Base-by-base conservation (phyloP, 2,329 filamentous ascomycete genomes). In the Trichoderma koningii region DNA sequence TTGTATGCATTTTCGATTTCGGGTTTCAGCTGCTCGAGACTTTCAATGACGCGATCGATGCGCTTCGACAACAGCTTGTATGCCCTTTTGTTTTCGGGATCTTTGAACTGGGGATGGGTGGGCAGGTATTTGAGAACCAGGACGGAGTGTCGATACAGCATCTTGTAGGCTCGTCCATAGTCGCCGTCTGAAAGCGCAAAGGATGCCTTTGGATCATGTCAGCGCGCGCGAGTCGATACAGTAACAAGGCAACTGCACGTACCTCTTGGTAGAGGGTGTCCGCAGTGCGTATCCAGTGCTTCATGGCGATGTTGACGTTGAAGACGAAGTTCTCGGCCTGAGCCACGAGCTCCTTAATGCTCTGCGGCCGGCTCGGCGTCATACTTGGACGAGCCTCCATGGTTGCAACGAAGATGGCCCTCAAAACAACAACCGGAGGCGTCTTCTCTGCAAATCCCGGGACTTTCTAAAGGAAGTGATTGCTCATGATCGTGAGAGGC, bases 101-200 rank as follows among this genome's bases (percentile, higher is more conserved):
- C 83, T 70, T 85, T 89, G 52, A 86, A 86, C 64, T 95, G 87
- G 1, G 94, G 93, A 71, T 98, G 95, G 1, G 80, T 83, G 0
- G 86, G 83, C 9, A 99, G 82, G 62, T 89, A 84, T 7, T 92
- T 85, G 30, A 97, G 80, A 26, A 97, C 86, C n/a, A 99, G 87
- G 61, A 89, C 84, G 10, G 92, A 92, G 78, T 96, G 93, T 70
- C 95, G 88, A 74, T 95, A 92, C n/a, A 96, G 85, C 66, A 98
- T 87, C 63, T 97, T 85, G 76, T 96, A 99, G 5, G 94, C 91
- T 73, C 95, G 90, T 71, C 93, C 87, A 69, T 92, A 87, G 77
- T 97, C 93, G 72, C 89, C 89, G 76, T 98, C 94, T 48, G 85
- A 85, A 72, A 95, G 85, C 74, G 97, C 97, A 71, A 94, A 92